These are phyloP conservation scores for Podila verticillata DNA, from an alignment of 192 early-diverging fungal species.

Conservation along the genomic window DNA sequence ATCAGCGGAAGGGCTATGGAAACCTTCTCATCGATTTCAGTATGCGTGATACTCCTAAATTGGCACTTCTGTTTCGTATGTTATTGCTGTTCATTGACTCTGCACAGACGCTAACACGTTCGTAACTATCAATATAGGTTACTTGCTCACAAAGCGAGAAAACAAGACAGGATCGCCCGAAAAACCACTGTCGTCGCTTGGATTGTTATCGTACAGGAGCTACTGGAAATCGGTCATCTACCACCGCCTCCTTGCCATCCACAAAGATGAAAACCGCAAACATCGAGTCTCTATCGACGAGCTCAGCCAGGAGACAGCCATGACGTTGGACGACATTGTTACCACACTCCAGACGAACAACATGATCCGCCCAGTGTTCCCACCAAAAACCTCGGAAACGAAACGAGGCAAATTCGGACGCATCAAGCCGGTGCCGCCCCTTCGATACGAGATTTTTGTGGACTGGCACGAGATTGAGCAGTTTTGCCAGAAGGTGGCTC, in stretches of 20 bases:
- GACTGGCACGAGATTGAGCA: conserved; percentile 55
- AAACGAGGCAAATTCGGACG: conserved; percentile 38
- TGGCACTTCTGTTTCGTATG: not conserved
- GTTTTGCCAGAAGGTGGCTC: conserved; percentile 55
- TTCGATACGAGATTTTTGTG: conserved; percentile 60
- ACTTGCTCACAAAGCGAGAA: conserved; percentile 82
- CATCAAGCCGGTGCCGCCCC: conserved; percentile 22
- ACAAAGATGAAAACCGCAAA: conserved; percentile 23
- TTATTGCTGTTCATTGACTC: not conserved
- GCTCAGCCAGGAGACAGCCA: conserved; percentile 73
- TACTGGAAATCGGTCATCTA: conserved; percentile 87
- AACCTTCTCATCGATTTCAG: conserved; percentile 93
- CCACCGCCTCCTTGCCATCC: conserved; percentile 67
- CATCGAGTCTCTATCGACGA: conserved; percentile 57
- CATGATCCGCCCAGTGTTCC: conserved; percentile 53
- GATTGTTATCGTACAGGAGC: conserved; percentile 84
- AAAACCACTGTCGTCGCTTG: conserved; percentile 90
- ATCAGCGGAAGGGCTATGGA: conserved; percentile 93
- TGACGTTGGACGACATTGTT: conserved; percentile 86
- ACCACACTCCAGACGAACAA: conserved; percentile 71
- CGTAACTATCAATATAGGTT: conserved; percentile 64
- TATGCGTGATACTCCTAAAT: conserved; percentile 38
- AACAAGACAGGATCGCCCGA: conserved; percentile 88
- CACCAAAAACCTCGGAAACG: conserved; percentile 27
- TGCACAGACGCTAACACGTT: not conserved